Percentiles rank a stretch among this genome's conserved stretches.
phyloP scores from a whole-genome alignment of 306 rosid species.

The Prunus davidiana region DNA sequence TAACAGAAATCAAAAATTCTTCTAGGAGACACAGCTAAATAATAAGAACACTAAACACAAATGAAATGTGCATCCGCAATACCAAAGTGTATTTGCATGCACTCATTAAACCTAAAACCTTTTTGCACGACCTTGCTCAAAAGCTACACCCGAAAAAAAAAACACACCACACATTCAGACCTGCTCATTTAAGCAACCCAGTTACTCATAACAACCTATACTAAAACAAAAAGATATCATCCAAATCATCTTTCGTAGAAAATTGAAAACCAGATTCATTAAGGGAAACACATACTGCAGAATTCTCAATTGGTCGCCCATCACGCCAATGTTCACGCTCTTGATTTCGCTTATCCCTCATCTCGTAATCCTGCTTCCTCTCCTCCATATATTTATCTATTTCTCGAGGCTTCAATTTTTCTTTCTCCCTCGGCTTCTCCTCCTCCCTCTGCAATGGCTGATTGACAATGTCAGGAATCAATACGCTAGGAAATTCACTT shows the following conservation, averaged over 20 bases:
- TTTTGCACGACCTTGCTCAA: neutral
- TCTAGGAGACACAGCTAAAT: neutral
- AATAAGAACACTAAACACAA: neutral
- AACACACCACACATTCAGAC: neutral
- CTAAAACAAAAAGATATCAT: neutral
- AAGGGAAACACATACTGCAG: conserved; percentile 49
- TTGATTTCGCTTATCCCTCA: conserved; percentile 93
- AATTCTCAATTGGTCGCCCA: conserved; percentile 66
- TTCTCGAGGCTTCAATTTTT: conserved; percentile 84
- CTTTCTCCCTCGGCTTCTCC: conserved; percentile 87
- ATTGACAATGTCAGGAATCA: conserved; percentile 27
- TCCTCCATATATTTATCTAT: conserved; percentile 98
- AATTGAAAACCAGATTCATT: conserved; percentile 5
- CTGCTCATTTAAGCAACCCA: neutral
- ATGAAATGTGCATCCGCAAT: neutral
- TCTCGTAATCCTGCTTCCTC: conserved; percentile 90
- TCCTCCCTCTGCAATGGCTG: conserved; percentile 70
- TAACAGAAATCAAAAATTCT: neutral
- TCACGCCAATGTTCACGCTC: conserved; percentile 89
- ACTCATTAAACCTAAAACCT: neutral
- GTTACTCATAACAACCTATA: neutral
- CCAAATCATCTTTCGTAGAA: neutral
- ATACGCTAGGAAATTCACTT: conserved; percentile 9
- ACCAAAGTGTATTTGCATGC: neutral
- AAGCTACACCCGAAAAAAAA: neutral